Percentiles rank a stretch among this genome's conserved stretches.
Evolutionary conservation across 129 eudicot genomes (phyloP).

Genomic region (Kitagawia praeruptora): DNA sequence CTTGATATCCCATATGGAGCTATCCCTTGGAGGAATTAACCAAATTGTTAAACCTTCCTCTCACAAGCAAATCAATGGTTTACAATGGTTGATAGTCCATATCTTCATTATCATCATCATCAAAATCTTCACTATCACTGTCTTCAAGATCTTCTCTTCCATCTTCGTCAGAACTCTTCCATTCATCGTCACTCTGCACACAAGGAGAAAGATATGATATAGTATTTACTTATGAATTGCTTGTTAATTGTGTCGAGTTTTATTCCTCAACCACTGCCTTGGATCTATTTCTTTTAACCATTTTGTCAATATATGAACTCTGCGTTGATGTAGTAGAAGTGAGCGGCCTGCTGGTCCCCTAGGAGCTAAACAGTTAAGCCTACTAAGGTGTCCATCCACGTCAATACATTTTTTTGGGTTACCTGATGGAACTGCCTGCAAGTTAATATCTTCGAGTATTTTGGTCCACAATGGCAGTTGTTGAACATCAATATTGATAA

Average conservation of each 20-base stretch:
- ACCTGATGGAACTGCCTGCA: neutral
- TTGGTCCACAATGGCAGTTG: neutral
- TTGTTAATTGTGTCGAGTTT: neutral
- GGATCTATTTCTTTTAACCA: neutral
- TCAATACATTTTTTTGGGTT: neutral
- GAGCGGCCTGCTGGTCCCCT: neutral
- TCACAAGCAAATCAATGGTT: conserved; percentile 15
- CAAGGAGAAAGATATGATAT: neutral
- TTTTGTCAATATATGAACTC: neutral
- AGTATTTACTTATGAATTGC: neutral
- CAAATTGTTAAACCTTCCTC: conserved; percentile 6
- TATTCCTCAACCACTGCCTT: neutral
- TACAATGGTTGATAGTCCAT: conserved; percentile 17
- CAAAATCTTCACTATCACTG: conserved; percentile 37
- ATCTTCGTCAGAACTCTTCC: conserved; percentile 31
- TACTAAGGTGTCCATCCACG: too few relatives aligned
- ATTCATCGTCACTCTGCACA: conserved; percentile 66
- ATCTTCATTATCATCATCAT: conserved; percentile 38
- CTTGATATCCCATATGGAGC: neutral
- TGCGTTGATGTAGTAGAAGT: neutral
- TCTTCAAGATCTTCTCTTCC: conserved; percentile 25
- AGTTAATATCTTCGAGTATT: neutral
- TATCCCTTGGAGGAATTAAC: neutral
- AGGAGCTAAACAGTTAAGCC: neutral
- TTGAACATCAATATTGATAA: neutral